Percentiles rank a stretch among this genome's conserved stretches.
These are phyloP conservation scores for Aphanocladium album DNA, from an alignment of 2,329 filamentous ascomycete species.

Conservation along the genomic window DNA sequence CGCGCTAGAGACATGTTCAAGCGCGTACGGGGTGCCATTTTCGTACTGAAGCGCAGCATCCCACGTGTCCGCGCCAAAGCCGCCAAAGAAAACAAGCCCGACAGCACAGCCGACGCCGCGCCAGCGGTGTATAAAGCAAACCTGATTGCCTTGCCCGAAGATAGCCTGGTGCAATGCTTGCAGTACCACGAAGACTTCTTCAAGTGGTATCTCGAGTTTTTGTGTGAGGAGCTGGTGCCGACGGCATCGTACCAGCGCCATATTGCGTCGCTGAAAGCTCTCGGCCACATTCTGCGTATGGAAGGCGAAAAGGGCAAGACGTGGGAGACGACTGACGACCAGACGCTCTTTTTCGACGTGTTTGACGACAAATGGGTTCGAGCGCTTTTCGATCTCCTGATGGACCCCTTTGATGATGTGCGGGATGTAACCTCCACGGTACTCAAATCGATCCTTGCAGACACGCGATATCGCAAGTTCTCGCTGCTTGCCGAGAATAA, in stretches of 20 bases:
- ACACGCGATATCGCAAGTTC: constrained; percentile 25
- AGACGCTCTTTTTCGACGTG: constrained; percentile 34
- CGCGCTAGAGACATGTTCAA: constrained; percentile 72
- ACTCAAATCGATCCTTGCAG: constrained; percentile 44
- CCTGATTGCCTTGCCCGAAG: constrained; percentile 33
- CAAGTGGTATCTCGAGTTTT: constrained; percentile 67
- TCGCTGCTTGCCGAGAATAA: neutral
- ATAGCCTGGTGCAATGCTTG: constrained; percentile 34
- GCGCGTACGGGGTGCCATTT: constrained; percentile 64
- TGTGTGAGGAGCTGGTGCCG: constrained; percentile 68
- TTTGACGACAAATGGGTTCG: constrained; percentile 51
- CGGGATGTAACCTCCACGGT: constrained; percentile 53
- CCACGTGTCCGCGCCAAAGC: constrained; percentile 30
- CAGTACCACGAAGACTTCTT: constrained; percentile 59
- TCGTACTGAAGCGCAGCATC: constrained; percentile 46
- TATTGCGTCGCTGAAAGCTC: constrained; percentile 69
- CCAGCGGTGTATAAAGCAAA: constrained; percentile 35
- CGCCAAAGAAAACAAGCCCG: constrained; percentile 27
- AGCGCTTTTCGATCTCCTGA: constrained; percentile 68
- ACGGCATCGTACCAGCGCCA: constrained; percentile 88
- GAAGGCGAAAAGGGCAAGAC: constrained; percentile 53
- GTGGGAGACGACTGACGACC: constrained; percentile 36
- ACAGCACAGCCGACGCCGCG: neutral
- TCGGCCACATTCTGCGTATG: constrained; percentile 62
- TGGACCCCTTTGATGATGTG: constrained; percentile 93